A percentile compares a stretch with the other conserved stretches of the same genome.
These are phyloP conservation scores for Triglochin maritima DNA, from an alignment of 106 monocot species.

Conservation along the genomic window DNA sequence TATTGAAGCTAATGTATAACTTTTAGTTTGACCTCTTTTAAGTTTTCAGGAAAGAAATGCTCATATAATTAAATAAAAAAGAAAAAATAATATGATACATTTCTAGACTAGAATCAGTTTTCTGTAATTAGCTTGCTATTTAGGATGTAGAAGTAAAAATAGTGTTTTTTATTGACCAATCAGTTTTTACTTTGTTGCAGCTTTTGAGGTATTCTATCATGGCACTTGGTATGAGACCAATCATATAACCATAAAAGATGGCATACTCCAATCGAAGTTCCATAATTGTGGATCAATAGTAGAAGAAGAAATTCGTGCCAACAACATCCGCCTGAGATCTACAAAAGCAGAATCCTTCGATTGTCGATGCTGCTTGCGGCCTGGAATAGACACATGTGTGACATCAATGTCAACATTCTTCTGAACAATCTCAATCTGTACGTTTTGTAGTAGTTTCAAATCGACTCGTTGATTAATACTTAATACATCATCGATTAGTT, in stretches of 20 bases:
- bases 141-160: too few species aligned
- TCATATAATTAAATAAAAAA: too few species aligned
- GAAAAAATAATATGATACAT: too few species aligned
- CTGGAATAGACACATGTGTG: conserved; percentile 50
- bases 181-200: conserved; percentile 18
- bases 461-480: neutral
- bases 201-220: conserved; percentile 55
- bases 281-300: conserved; percentile 6
- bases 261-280: conserved; percentile 19
- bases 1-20: too few species aligned
- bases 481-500: neutral
- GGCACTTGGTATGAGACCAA: conserved; percentile 54
- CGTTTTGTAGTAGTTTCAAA: neutral
- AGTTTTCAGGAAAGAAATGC: too few species aligned
- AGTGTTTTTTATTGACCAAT: too few species aligned
- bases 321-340: conserved; percentile 42
- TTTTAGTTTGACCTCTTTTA: too few species aligned
- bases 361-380: conserved; percentile 35
- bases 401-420: neutral
- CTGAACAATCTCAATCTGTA: neutral
- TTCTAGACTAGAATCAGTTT: too few species aligned
- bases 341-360: conserved; percentile 43
- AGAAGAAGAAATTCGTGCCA: conserved; percentile 24
- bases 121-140: too few species aligned
- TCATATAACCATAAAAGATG: conserved; percentile 36